phyloP scores from a whole-genome alignment of 208 protist genomes.

The Sergeia podlipaevii region DNA sequence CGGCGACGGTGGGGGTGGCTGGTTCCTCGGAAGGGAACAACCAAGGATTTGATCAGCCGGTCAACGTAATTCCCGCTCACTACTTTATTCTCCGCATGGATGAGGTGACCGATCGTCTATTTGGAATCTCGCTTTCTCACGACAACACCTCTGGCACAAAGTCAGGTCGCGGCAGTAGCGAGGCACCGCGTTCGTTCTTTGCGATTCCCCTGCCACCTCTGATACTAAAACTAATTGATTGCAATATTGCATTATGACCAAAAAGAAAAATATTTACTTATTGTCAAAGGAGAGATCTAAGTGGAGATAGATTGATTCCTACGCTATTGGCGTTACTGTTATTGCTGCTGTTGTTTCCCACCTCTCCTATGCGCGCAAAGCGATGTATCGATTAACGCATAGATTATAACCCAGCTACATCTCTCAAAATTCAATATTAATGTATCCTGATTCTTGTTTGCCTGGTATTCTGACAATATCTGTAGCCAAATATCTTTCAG shows the following conservation, averaged over 20 bases:
- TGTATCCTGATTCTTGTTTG: too few relatives aligned
- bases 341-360: too few relatives aligned
- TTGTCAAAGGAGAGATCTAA: too few relatives aligned
- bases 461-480: too few relatives aligned
- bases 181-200: background rate
- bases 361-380: too few relatives aligned
- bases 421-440: too few relatives aligned
- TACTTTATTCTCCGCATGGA: constrained; percentile 55
- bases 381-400: too few relatives aligned
- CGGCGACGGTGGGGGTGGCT: background rate
- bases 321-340: too few relatives aligned
- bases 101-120: constrained; percentile 62
- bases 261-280: background rate
- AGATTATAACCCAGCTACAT: too few relatives aligned
- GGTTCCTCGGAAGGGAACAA: background rate
- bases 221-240: too few relatives aligned
- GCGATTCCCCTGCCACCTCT: constrained; percentile 2
- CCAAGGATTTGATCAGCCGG: background rate
- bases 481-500: too few relatives aligned
- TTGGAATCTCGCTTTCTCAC: constrained; percentile 20
- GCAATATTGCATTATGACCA: background rate
- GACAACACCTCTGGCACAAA: background rate
- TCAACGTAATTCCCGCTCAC: constrained; percentile 17
- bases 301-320: too few relatives aligned
- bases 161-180: constrained; percentile 1